These are phyloP conservation scores for Pythium myriotylum DNA, from an alignment of 352 stramenopile species.

Conservation along the genomic window DNA sequence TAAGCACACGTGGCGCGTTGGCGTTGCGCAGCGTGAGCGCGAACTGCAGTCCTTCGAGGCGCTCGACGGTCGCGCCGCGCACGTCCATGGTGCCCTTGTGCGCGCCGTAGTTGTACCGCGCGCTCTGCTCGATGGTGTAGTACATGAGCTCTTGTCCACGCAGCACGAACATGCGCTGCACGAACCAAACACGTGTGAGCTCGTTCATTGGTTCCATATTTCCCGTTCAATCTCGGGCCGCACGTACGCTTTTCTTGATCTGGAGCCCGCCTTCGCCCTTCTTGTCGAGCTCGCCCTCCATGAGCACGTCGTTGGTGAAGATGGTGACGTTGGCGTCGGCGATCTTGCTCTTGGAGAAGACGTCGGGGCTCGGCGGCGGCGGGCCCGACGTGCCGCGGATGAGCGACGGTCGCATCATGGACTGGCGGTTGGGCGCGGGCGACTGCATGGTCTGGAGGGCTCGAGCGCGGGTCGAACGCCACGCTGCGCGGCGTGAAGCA, in stretches of 20 bases:
- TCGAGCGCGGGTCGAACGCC: neutral
- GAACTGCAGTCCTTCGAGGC: slow-evolving; percentile 44
- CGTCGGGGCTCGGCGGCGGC: slow-evolving; percentile 39
- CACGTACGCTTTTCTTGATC: slow-evolving; percentile 69
- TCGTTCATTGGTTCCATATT: no score
- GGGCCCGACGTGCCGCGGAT: slow-evolving; percentile 36
- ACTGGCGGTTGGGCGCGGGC: slow-evolving; percentile 2
- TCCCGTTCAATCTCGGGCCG: neutral
- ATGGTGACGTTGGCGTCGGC: slow-evolving; percentile 54
- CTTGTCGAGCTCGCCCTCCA: slow-evolving; percentile 71
- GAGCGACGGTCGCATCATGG: slow-evolving; percentile 44
- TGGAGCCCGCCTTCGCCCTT: slow-evolving; percentile 64
- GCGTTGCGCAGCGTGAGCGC: slow-evolving; percentile 29
- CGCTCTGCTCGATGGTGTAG: slow-evolving; percentile 56
- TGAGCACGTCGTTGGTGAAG: slow-evolving; percentile 68
- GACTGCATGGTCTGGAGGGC: slow-evolving; percentile 32
- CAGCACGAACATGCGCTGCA: slow-evolving; percentile 74
- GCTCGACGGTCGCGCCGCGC: slow-evolving; percentile 46
- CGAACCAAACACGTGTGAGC: no score
- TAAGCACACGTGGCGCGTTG: slow-evolving; percentile 39
- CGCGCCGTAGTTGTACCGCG: slow-evolving; percentile 51
- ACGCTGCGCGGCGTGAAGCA: neutral
- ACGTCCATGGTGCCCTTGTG: slow-evolving; percentile 69
- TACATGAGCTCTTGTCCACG: slow-evolving; percentile 71
- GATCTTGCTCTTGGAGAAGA: slow-evolving; percentile 67